Evolutionary conservation across 352 stramenopile genomes (phyloP), one percentile per base, ranked within the genome.

Genomic region (Globisporangium canariense): DNA sequence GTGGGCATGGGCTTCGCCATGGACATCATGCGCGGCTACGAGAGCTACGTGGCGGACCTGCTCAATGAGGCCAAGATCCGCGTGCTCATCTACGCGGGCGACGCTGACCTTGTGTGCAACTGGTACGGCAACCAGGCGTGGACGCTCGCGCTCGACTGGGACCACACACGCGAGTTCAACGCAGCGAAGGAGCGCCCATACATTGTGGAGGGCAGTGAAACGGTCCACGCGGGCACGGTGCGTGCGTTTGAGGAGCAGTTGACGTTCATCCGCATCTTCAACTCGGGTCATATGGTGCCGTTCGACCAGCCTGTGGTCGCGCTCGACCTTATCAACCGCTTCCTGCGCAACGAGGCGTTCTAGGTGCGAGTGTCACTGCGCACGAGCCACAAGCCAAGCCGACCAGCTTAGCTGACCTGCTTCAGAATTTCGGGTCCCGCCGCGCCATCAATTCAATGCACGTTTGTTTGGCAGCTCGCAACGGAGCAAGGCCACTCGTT

Each of bases 61-160:
- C 73, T 98, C 4, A 63, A 78, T 7, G 66, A 69, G 10, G 28
- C 28, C 18, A 53, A 36, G 18, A 54, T 81, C 28, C 74, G 73
- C 10, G 89, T 96, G 16, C 75, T 98, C 28, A 93, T 98, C 55
- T 98, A 98, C 74, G 89, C 90, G 18, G 94, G 94, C 60, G 94
- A 98, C 72, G 74, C 87, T 16, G 94, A 98, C 67, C 97, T 97
- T 64, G 96, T 98, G 67, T 97, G 89, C 76, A 98, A 98, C 67
- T 98, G 94, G 76, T 63, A 97, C 50, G 94, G 93, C 43, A 97
- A 97, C 68, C 62, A 91, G 56, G 91, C 91, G 11, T 98, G 91
- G 93, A 97, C 89, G 7, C 66, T 49, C 16, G 63, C 47, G 38
- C 58, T 69, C 38, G 49, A 69, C 34, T 69, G 63, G 63, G 41